These are phyloP conservation scores for Fusarium chlamydosporum DNA, from an alignment of 2,329 filamentous ascomycete genomes.

Conservation along the genomic window DNA sequence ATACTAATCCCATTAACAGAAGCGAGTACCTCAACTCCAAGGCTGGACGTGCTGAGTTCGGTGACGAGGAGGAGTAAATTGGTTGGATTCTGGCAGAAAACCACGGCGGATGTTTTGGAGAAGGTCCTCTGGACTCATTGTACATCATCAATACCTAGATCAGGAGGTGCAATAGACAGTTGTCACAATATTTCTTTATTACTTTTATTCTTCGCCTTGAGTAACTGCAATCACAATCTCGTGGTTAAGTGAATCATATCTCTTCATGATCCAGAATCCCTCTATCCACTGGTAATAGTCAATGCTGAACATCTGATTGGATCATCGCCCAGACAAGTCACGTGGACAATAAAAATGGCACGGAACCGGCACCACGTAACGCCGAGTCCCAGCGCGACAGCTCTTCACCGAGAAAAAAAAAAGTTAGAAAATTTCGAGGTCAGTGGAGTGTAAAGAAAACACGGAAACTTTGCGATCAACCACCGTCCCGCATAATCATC, in stretches of 20 bases:
- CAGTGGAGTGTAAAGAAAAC: conserved; percentile 50
- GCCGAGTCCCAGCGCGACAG: conserved; percentile 49
- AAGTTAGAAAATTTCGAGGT: conserved; percentile 54
- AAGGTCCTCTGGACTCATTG: conserved; percentile 55
- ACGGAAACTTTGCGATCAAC: conserved; percentile 47
- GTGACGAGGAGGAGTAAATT: conserved; percentile 61
- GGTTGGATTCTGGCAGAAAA: conserved; percentile 27
- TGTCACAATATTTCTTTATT: conserved; percentile 49
- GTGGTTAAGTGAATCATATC: conserved; percentile 19
- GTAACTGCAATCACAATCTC: conserved; percentile 4
- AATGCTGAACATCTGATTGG: conserved; percentile 47
- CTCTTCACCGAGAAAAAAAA: conserved; percentile 53
- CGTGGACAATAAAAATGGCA: conserved; percentile 2
- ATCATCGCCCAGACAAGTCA: conserved; percentile 4
- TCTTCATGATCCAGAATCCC: conserved; percentile 8
- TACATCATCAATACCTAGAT: conserved; percentile 60
- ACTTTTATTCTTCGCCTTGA: neutral
- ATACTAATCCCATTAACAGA: conserved; percentile 59
- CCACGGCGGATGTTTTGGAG: conserved; percentile 49
- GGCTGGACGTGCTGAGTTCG: conserved; percentile 73
- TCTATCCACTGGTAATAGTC: conserved; percentile 44
- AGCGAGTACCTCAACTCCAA: conserved; percentile 88
- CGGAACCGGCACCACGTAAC: conserved; percentile 54
- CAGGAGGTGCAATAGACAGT: conserved; percentile 56
- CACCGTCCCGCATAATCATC: conserved; percentile 37